A percentile compares a stretch with the other conserved stretches of the same genome.
These are phyloP conservation scores for Chlorella sp. DNA, from an alignment of 139 green algal species.

Conservation along the genomic window DNA sequence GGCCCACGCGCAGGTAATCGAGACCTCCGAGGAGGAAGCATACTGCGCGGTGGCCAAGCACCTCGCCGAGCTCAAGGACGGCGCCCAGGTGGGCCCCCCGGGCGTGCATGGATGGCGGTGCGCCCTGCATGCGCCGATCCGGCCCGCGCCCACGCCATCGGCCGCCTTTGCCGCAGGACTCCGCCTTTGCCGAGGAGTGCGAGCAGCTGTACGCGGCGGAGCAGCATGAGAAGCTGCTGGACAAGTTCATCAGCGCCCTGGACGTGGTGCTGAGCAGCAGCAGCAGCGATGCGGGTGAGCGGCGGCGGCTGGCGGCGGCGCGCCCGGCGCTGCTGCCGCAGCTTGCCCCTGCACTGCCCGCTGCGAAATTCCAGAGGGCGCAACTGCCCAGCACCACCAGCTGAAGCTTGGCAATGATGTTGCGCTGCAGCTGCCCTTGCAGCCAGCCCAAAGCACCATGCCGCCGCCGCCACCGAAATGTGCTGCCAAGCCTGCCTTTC, in stretches of 20 bases:
- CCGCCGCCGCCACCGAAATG: background rate
- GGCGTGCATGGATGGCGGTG: no score
- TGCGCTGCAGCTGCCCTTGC: background rate
- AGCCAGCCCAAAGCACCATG: background rate
- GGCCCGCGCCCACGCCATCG: conserved; percentile 34
- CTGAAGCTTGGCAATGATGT: no score
- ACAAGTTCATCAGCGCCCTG: conserved; percentile 44
- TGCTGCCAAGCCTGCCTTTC: background rate
- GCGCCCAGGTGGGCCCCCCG: no score
- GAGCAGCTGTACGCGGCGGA: conserved; percentile 42
- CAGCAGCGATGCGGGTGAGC: conserved; percentile 48
- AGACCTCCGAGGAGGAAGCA: conserved; percentile 66
- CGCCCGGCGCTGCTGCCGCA: background rate
- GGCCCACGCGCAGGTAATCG: conserved; percentile 48
- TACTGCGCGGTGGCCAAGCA: conserved; percentile 49
- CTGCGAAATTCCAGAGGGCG: no score
- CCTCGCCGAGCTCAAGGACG: conserved; percentile 39
- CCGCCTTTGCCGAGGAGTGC: conserved; percentile 45
- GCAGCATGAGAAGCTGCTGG: conserved; percentile 50
- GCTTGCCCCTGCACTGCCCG: background rate
- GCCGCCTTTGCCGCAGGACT: background rate
- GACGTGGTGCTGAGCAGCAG: conserved; percentile 52
- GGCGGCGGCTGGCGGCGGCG: background rate
- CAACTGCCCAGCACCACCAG: no score
- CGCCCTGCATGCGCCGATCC: background rate